Evolutionary conservation across 441 rosid genomes (phyloP), one percentile per base, ranked within the genome.

Genomic region (Rhodomyrtus psidioides): DNA sequence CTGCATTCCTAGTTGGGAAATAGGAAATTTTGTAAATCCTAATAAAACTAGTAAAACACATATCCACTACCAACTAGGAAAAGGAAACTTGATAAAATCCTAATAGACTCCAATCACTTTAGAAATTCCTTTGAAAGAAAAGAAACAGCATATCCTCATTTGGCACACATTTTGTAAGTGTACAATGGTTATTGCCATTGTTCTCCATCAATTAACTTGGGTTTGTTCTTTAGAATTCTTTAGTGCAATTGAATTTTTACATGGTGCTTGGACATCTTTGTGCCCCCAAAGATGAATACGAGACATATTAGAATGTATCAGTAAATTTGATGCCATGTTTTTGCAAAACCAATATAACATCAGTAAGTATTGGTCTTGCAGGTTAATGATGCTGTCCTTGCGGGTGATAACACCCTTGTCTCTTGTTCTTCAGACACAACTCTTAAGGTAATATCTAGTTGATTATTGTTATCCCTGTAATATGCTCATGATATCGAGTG

Each of bases 381-480:
- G 99, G 99, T 98, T 89, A 98, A 96, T 91, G 99, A 98, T 86
- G 94, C 93, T 85, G 94, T 97, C 87, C 90, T 98, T 90, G 95
- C 87, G 75, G 95, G 98, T 89, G 97, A 94, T 86, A 95, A 89
- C 86, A 93, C 97, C 58, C 98, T 98, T 86, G 97, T 98, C 90
- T 98, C 99, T 86, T 98, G 99, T 88, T 98, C 98, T 55, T 96
- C 99, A 82, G 99, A 98, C 89, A 91, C 99, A 82, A 96, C 99
- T 2, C 92, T 98, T 87, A 98, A 98, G 99, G 99, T 96, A 86
- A 89, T 90, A 57, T 34, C 28, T 39, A 88, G 59, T 70, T 28
- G 55, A 49, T 30, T 12, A 59, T 54, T 59, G 53, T 82, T 85
- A 24, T 81, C n/a, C 39, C 12, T 49, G 79, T 30, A 74, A 28